These are phyloP conservation scores for Paratinospora sagittata DNA, from an alignment of 164 flowering plant species.

Conservation along the genomic window DNA sequence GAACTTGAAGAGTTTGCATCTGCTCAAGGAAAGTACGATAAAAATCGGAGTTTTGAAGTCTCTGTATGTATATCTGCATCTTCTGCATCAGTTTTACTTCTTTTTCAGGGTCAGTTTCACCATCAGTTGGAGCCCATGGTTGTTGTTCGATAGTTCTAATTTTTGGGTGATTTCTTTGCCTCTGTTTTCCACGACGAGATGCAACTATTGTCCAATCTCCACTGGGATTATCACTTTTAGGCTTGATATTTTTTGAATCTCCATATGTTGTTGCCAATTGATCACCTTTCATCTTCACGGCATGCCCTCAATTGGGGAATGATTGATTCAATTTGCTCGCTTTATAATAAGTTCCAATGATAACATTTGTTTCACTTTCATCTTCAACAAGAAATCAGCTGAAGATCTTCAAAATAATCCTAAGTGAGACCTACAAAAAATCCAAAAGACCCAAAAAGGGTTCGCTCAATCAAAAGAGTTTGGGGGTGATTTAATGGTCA, in stretches of 20 bases:
- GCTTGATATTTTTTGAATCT: background rate
- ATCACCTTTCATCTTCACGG: too few species aligned
- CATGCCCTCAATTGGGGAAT: too few species aligned
- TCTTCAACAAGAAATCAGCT: too few species aligned
- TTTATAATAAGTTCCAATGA: too few species aligned
- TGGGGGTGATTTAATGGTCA: too few species aligned
- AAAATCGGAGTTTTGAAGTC: constrained; percentile 51
- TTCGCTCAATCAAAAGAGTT: too few species aligned
- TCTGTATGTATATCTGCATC: constrained; percentile 31
- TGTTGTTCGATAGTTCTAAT: constrained; percentile 9
- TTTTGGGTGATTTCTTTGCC: constrained; percentile 13
- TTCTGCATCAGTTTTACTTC: background rate
- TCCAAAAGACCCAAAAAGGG: too few species aligned
- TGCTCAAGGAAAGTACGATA: constrained; percentile 34
- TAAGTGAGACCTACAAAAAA: too few species aligned
- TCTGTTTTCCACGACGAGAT: constrained; percentile 55
- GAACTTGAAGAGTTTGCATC: constrained; percentile 10
- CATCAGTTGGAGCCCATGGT: constrained; percentile 56
- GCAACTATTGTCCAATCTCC: constrained; percentile 60
- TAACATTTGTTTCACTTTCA: too few species aligned
- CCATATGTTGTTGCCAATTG: too few species aligned
- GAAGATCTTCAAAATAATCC: too few species aligned
- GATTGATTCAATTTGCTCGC: too few species aligned
- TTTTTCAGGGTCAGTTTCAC: constrained; percentile 28
- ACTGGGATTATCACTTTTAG: background rate